These are phyloP conservation scores for Avena eriantha DNA, from an alignment of 176 grass and related monocot species.

Conservation along the genomic window DNA sequence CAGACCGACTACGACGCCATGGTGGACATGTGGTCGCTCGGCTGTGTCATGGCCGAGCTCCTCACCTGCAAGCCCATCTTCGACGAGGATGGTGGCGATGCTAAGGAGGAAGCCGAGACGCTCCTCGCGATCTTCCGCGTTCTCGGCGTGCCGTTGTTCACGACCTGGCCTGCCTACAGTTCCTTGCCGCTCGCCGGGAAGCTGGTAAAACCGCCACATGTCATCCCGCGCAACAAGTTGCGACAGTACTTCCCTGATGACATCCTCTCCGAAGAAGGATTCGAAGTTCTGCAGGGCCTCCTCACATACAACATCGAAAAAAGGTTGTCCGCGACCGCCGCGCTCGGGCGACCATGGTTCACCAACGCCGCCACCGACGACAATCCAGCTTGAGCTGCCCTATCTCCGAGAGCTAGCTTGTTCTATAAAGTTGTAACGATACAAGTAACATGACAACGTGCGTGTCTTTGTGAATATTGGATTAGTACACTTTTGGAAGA, in stretches of 20 bases:
- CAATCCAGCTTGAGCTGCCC: too few relatives aligned
- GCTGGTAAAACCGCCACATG: not conserved
- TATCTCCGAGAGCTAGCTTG: too few relatives aligned
- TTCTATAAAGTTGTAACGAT: too few relatives aligned
- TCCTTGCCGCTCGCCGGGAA: not conserved
- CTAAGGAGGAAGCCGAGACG: not conserved
- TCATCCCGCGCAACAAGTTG: not conserved
- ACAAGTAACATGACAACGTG: too few relatives aligned
- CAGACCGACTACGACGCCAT: not conserved
- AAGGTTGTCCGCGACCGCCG: not conserved
- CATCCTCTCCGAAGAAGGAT: not conserved
- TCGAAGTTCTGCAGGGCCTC: not conserved
- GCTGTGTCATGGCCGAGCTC: slow-evolving; percentile 1
- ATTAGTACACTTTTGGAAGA: not conserved
- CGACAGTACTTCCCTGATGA: not conserved
- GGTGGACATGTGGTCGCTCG: slow-evolving; percentile 22
- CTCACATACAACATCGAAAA: not conserved
- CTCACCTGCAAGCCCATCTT: not conserved
- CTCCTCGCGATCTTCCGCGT: not conserved
- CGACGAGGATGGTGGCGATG: not conserved
- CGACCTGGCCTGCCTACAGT: not conserved
- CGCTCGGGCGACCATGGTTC: slow-evolving; percentile 10
- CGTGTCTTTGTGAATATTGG: not conserved
- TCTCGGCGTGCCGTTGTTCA: not conserved
- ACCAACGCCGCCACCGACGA: not conserved